phyloP scores from a whole-genome alignment of 495 filamentous ascomycete genomes.

The Talaromyces adpressus region DNA sequence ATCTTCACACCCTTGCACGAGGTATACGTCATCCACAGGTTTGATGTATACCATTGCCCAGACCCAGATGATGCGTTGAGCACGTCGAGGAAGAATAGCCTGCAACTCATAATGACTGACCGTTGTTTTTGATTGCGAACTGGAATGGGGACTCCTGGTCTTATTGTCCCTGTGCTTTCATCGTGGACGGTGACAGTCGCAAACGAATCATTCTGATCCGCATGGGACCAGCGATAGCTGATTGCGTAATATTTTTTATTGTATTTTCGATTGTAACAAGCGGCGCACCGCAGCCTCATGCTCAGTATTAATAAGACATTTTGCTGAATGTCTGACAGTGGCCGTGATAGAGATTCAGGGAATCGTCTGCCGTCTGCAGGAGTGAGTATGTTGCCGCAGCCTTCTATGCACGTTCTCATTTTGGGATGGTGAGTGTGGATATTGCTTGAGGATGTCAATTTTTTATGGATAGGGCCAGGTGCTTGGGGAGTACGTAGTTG shows the following conservation, averaged over 20 bases:
- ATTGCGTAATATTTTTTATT: background rate
- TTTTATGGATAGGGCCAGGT: background rate
- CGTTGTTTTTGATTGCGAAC: background rate
- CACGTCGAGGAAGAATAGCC: background rate
- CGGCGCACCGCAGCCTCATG: background rate
- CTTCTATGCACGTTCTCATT: conserved; percentile 2
- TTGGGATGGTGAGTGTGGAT: background rate
- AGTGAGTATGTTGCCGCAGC: background rate
- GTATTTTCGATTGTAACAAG: background rate
- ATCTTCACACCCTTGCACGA: background rate
- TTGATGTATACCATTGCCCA: background rate
- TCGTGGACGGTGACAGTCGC: background rate
- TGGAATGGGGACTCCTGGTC: background rate
- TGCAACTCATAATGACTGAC: background rate
- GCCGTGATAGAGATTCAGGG: background rate
- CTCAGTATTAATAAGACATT: background rate
- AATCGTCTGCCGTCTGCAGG: background rate
- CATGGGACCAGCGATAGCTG: background rate
- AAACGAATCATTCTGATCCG: background rate
- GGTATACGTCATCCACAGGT: background rate
- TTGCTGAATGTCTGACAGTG: background rate
- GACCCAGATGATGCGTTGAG: background rate
- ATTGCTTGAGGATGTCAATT: background rate
- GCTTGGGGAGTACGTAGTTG: background rate
- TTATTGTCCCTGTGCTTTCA: conserved; percentile 5